Evolutionary conservation across 768 basidiomycete species (phyloP), one percentile per base, ranked within the genome.

Genomic region (Dioszegia crocea): DNA sequence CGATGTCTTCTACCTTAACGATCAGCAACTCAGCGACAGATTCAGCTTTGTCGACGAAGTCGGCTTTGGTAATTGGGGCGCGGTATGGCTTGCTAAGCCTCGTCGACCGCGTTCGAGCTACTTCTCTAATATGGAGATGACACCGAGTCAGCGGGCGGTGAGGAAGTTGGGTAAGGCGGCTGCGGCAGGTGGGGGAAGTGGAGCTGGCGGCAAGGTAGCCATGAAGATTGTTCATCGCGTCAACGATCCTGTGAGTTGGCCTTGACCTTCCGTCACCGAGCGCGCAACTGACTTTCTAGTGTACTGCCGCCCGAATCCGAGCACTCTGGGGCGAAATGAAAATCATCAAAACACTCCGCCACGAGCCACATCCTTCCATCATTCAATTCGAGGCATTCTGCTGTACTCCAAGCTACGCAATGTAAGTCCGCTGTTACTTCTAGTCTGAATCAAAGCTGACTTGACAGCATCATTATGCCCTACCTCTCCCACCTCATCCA

Each of bases 321-420:
- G 91, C 91, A 44, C 80, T 98, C 84, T 96, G 92, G 92, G 93
- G 92, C 72, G 92, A 97, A 80, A 93, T 93, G 91, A 94, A 94
- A 82, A 88, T 93, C 67, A 85, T 97, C 59, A 83, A 88, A 66
- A 80, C 85, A 11, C 85, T 97, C 76, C 88, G 88, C 79, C 79
- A 84, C 44, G 87, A 91, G 67, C 85, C 86, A 9, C 94, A 97
- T 73, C 92, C 91, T 0, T 88, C 89, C 61, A 87, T 98, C 77
- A 88, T 98, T 61, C 84, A 85, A 11, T 97, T 98, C 78, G 86
- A 92, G 70, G 87, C 88, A 3, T 97, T 98, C 81, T 87, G 94
- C 73, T 89, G 93, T 65, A 90, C 90, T 0, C 88, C 90, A 4
- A 88, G 85, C 27, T 92, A 88, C 76, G 92, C 91, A 40, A 82